Evolutionary conservation across 2,329 filamentous ascomycete genomes (phyloP), one percentile per base, ranked within the genome.

Genomic region (Cladophialophora carrionii): DNA sequence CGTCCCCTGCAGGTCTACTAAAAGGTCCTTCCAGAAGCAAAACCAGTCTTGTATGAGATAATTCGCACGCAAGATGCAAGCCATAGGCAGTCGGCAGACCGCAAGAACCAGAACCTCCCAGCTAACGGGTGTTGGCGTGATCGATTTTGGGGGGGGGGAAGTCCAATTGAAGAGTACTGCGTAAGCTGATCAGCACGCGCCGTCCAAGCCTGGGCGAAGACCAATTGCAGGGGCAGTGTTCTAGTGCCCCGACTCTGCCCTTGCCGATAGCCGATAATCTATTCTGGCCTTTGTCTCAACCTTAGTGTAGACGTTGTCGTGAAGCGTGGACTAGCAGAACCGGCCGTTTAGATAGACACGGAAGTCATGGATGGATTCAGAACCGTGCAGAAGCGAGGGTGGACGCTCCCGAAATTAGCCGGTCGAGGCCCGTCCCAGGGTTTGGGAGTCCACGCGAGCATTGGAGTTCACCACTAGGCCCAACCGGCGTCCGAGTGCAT

Each of bases 301-400:
- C n/a, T n/a, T n/a, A n/a, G 12, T 31, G 52, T 7, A 20, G 6
- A 20, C 26, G 7, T 10, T 37, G n/a, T 49, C 24, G 32, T 41
- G 10, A 20, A 20, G 8, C 2, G 4, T 24, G 3, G 26, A 26
- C 9, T 9, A 5, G 22, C 46, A 24, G 22, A 34, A 52, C 17
- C 43, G 46, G 55, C 54, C 48, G 54, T 52, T n/a, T n/a, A n/a
- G n/a, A n/a, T 41, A 29, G 14, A 57, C 22, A 43, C 24, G 32
- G 31, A 31, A 48, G 14, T 37, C 29, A 41, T 43, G 41, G 5
- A 17, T 41, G 41, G 31, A 20, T 6, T 43, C 37, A 43, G 14
- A 12, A 34, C 57, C 43, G 34, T 51, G 57, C 46, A 60, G 57
- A 60, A 60, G 34, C 57, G 57, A 60, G 31, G 26, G 31, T 58